Evolutionary conservation across 768 basidiomycete species (phyloP).

Genomic region (Agaricus bisporus): DNA sequence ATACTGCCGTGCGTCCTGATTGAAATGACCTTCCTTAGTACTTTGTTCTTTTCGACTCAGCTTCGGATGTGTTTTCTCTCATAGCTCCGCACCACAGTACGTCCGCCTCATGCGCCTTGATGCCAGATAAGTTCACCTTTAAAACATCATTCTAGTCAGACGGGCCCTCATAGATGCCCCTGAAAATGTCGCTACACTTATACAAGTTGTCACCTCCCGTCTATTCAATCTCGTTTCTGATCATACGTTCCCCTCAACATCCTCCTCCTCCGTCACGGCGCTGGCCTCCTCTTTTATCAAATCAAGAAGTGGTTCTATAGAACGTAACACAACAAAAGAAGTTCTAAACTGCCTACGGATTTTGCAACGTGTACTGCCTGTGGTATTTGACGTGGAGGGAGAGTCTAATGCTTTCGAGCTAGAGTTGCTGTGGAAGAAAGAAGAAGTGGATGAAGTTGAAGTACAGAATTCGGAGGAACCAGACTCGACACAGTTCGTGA

Average conservation of each 20-base stretch:
- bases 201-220: slow-evolving; percentile 60
- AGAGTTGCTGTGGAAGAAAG: slow-evolving; percentile 78
- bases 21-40: slow-evolving; percentile 41
- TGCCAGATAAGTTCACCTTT: slow-evolving; percentile 6
- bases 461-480: slow-evolving; percentile 20
- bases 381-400: slow-evolving; percentile 78
- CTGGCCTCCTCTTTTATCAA: slow-evolving; percentile 71
- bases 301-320: slow-evolving; percentile 37
- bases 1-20: neutral
- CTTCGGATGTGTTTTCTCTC: slow-evolving; percentile 87
- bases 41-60: slow-evolving; percentile 78
- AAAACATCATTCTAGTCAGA: slow-evolving; percentile 49
- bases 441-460: slow-evolving; percentile 35
- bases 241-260: slow-evolving; percentile 69
- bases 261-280: slow-evolving; percentile 51
- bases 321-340: slow-evolving; percentile 74
- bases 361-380: slow-evolving; percentile 81
- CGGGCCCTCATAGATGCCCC: slow-evolving; percentile 78
- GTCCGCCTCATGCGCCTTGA: slow-evolving; percentile 20
- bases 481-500: slow-evolving; percentile 63
- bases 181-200: slow-evolving; percentile 80
- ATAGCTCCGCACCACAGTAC: slow-evolving; percentile 81
- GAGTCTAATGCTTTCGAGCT: slow-evolving; percentile 70
- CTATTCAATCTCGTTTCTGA: slow-evolving; percentile 73
- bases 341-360: slow-evolving; percentile 90